Evolutionary conservation across 2,329 filamentous ascomycete genomes (phyloP).

Genomic region (Aspergillus versicolor): DNA sequence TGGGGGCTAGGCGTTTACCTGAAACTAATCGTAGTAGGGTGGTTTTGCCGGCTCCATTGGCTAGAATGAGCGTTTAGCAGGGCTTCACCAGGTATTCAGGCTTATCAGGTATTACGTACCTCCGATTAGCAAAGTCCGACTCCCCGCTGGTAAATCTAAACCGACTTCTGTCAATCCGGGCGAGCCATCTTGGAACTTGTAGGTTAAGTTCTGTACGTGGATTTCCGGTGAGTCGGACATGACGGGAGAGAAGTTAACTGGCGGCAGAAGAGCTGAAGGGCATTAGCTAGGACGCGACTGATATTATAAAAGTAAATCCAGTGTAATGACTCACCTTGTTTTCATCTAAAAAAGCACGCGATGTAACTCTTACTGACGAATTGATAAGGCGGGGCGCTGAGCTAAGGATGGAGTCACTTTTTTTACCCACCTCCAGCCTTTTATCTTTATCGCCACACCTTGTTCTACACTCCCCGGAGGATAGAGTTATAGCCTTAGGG

Average conservation of each 20-base stretch:
- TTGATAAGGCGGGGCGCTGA: slow-evolving; percentile 1
- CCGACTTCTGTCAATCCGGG: slow-evolving; percentile 73
- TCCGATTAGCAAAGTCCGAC: slow-evolving; percentile 87
- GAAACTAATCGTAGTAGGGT: slow-evolving; percentile 91
- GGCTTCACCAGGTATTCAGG: background rate
- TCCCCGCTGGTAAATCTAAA: slow-evolving; percentile 75
- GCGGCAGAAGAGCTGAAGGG: background rate
- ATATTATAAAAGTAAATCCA: background rate
- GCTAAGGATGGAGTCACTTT: slow-evolving; percentile 5
- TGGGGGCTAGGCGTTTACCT: slow-evolving; percentile 88
- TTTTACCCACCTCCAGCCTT: background rate
- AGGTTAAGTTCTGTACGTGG: slow-evolving; percentile 72
- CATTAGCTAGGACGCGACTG: background rate
- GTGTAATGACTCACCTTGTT: slow-evolving; percentile 6
- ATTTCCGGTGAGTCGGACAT: slow-evolving; percentile 56
- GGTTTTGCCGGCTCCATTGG: slow-evolving; percentile 96
- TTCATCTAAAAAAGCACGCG: slow-evolving; percentile 1
- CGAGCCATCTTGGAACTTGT: slow-evolving; percentile 83
- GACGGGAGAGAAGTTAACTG: background rate
- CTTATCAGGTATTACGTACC: slow-evolving; percentile 46
- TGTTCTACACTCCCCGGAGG: background rate
- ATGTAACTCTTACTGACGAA: slow-evolving; percentile 1
- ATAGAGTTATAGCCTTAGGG: background rate
- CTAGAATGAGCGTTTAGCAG: slow-evolving; percentile 38
- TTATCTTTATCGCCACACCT: background rate